Percentiles rank a stretch among this genome's conserved stretches.
Conservation (phyloP, 1,284 basidiomycete species). For the Pseudozyma sp. region DNA sequence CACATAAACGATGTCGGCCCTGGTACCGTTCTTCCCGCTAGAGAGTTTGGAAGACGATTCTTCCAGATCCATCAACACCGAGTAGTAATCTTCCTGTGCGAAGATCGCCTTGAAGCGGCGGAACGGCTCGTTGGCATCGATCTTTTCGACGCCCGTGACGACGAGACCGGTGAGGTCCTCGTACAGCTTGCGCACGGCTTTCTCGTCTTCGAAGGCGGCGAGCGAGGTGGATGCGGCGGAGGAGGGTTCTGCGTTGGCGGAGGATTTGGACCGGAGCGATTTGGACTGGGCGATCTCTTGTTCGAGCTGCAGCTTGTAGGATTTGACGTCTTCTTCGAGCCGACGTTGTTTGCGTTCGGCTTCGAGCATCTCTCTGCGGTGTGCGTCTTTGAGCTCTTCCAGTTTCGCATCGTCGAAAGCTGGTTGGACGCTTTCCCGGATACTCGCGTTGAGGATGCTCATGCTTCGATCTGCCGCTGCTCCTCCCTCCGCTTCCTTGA, state of each 20-base stretch:
- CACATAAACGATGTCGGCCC: conserved; percentile 63
- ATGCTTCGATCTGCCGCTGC: conserved; percentile 30
- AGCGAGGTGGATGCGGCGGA: conserved; percentile 18
- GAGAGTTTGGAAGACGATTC: conserved; percentile 36
- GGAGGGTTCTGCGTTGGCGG: background rate
- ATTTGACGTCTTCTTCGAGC: conserved; percentile 42
- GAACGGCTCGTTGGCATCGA: conserved; percentile 16
- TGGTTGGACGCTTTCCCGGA: conserved; percentile 38
- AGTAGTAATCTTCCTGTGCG: conserved; percentile 60
- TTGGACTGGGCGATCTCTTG: conserved; percentile 48
- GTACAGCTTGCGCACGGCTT: conserved; percentile 63
- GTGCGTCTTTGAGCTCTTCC: conserved; percentile 38
- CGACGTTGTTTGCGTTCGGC: conserved; percentile 15
- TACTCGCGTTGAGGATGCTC: conserved; percentile 38
- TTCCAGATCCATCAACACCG: conserved; percentile 61
- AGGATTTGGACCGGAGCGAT: background rate
- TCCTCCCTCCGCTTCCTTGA: conserved; percentile 17
- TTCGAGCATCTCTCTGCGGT: conserved; percentile 35
- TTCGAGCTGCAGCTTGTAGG: conserved; percentile 48
- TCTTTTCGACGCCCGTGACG: conserved; percentile 52
- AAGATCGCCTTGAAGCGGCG: conserved; percentile 59
- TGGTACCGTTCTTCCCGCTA: conserved; percentile 7
- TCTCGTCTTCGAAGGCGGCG: conserved; percentile 49
- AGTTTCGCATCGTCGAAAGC: conserved; percentile 8
- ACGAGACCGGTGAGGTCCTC: conserved; percentile 66